Evolutionary conservation across 1,284 basidiomycete genomes (phyloP), one percentile per base, ranked within the genome.

Genomic region (Pholiota adiposa): DNA sequence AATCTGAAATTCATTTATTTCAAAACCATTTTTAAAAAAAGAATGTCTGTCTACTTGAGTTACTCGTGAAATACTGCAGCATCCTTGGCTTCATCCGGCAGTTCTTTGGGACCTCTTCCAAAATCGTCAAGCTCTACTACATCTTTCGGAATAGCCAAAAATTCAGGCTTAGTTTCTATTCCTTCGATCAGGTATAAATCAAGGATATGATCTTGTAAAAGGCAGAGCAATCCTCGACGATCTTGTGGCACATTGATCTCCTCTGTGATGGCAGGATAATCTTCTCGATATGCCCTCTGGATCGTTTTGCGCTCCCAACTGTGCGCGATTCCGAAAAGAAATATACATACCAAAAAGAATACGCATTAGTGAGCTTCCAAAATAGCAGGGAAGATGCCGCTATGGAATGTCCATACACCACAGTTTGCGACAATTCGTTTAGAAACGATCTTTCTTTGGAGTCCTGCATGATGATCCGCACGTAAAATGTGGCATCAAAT

Each of bases 391-490:
- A 67, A 65, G 11, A 64, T 44, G 4, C 62, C 64, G 31, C 57
- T 61, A 6, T 65, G 36, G 48, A 65, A 67, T 0, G 62, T 49
- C 58, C 64, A 65, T 4, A 67, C 21, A 29, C 65, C 65, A 59
- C 65, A 12, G 62, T 48, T 33, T 52, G 51, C 0, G 65, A 56
- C 14, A 67, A 57, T 11, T 62, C 64, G 3, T 46, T 51, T 3
- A 58, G 29, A 12, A 67, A 43, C 1, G 64, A 63, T n/a, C 63
- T 61, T 16, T 62, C 60, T 14, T 62, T 54, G 21, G 48, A 56
- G 21, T 67, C 64, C 46, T 59, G 58, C 0, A 61, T 36, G 14
- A 65, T 29, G 7, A 12, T 61, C 49, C 57, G 54, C 33, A 52
- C 51, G 9, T 27, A 25, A 52, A 52, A 40, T 38, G 51, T 8